Conservation (phyloP, 75 land plant species). For the Selaginella moellendorffii region DNA sequence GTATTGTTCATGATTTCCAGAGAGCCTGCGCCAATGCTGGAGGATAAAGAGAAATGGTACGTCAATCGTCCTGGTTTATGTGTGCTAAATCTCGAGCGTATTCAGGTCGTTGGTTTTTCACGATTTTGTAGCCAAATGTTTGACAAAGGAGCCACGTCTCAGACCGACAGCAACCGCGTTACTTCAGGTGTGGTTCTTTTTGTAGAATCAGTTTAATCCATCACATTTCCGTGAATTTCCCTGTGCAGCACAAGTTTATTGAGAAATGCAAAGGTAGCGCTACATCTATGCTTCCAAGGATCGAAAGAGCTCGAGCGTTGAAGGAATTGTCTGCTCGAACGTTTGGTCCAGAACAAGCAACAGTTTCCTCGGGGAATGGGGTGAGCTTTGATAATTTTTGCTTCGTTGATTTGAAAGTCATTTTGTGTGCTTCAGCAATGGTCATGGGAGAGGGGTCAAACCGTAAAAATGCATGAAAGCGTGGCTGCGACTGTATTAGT, state of each 20-base stretch:
- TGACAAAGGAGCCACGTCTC: constrained; percentile 89
- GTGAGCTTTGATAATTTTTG: constrained; percentile 15
- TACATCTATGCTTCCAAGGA: constrained; percentile 70
- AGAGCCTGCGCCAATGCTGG: constrained; percentile 99
- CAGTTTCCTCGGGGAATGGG: constrained; percentile 23
- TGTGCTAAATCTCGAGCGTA: neutral
- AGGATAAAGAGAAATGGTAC: constrained; percentile 87
- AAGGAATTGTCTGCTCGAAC: constrained; percentile 53
- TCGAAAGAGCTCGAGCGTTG: constrained; percentile 66
- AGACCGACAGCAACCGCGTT: constrained; percentile 81
- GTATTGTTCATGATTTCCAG: constrained; percentile 91
- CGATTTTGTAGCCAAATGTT: constrained; percentile 89
- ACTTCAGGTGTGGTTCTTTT: constrained; percentile 41
- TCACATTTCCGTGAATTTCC: neutral
- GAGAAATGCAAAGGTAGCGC: constrained; percentile 79
- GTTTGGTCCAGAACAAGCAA: constrained; percentile 29
- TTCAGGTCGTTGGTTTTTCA: constrained; percentile 78
- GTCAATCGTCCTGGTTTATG: neutral
- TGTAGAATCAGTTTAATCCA: neutral
- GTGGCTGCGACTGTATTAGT: constrained; percentile 50
- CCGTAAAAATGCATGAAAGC: constrained; percentile 28
- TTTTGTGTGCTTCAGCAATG: constrained; percentile 21
- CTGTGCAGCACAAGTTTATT: constrained; percentile 77
- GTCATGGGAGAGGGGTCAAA: constrained; percentile 41
- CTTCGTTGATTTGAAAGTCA: neutral